phyloP scores from a whole-genome alignment of 140 eudicot species.

The Cichorium intybus region DNA sequence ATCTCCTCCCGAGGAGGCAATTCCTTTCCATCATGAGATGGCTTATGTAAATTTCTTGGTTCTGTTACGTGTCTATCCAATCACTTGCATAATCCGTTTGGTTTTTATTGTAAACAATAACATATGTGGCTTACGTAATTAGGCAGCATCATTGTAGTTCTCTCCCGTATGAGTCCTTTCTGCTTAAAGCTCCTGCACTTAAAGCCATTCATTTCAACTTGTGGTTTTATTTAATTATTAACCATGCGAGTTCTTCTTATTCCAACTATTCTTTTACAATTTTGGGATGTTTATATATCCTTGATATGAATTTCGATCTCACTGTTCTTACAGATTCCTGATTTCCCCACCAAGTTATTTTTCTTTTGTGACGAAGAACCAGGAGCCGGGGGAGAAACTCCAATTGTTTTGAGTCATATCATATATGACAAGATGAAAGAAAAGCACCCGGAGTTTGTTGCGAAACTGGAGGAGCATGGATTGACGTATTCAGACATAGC shows the following conservation, averaged over 20 bases:
- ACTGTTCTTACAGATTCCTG: constrained; percentile 39
- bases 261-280: too few relatives aligned
- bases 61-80: neutral
- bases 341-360: constrained; percentile 57
- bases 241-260: too few relatives aligned
- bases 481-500: constrained; percentile 39
- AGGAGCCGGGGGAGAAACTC: constrained; percentile 56
- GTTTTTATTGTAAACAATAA: neutral
- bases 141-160: too few relatives aligned
- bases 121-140: too few relatives aligned
- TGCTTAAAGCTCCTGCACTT: too few relatives aligned
- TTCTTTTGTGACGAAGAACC: constrained; percentile 64
- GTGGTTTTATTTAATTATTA: too few relatives aligned
- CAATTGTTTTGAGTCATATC: constrained; percentile 53
- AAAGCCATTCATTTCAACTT: too few relatives aligned
- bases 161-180: too few relatives aligned
- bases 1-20: constrained; percentile 63
- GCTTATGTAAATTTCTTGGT: constrained; percentile 51
- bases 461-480: constrained; percentile 45
- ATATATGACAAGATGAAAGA: constrained; percentile 49
- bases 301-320: neutral
- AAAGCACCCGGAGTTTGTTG: constrained; percentile 51
- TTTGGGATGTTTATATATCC: too few relatives aligned
- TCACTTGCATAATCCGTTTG: neutral
- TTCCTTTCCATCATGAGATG: constrained; percentile 89